Base-by-base conservation (phyloP, 192 early-diverging fungal species). In the Globomyces pollinis-pini region DNA sequence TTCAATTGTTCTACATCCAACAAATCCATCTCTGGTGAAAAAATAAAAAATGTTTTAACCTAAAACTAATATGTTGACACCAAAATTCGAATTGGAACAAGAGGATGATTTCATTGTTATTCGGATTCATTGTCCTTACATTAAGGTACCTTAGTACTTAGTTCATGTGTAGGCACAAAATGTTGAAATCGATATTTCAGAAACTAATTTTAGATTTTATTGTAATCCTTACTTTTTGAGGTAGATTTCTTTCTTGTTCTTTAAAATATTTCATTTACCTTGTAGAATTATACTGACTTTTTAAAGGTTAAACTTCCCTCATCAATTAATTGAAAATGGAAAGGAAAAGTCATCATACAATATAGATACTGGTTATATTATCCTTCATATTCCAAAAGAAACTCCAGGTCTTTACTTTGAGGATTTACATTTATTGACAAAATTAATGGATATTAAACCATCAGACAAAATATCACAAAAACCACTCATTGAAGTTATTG, bases 61-160 rank as follows among this genome's bases (percentile, higher is more conserved):
- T n/a, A 39, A 39, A 39, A 15, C n/a, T n/a, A n/a, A n/a, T n/a
- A 98, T 98, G 95, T 82, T 96, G 52, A 94, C 92, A n/a, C 93
- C 95, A 4, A 61, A 66, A 11, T 98, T 98, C 61, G 68, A 64
- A 32, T 77, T 91, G 13, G 72, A 77, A 0, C 93, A 98, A 60
- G 84, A 91, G 58, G 74, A 84, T n/a, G 73, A 81, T 24, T 79
- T 68, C 43, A 81, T 98, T 18, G 81, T 72, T 9, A 78, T 98
- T 9, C 68, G 70, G 13, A 86, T 94, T 44, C 76, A 86, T 38
- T 86, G 86, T 31, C 90, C 95, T 1, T 88, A 91, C 64, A 78
- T 95, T 20, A 87, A 86, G 75, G 72, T 77, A 47, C 7, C 20
- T 26, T 4, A 3, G 11, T 28, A 4, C 13, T 47, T n/a, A n/a